Evolutionary conservation across 495 filamentous ascomycete species (phyloP), one percentile per base, ranked within the genome.

Genomic region (Bryoglossum gracile): DNA sequence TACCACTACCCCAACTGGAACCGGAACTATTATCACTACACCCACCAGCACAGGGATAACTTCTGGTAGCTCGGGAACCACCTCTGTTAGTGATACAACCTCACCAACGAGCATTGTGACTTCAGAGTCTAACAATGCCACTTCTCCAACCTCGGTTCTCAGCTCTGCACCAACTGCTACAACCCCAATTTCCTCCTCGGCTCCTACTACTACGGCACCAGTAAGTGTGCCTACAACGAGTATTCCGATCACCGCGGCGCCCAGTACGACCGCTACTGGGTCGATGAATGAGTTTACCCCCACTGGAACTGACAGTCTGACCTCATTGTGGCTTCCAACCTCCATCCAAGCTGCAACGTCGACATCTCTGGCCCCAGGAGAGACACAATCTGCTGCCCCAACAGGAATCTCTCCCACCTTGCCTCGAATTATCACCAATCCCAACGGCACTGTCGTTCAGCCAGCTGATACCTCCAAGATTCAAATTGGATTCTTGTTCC

Each of bases 401-500:
- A 58, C 54, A 3, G 54, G 50, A 18, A 49, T 58, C n/a, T 78
- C 86, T 0, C 73, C 80, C 0, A 61, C 65, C 23, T 70, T 94
- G 34, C 89, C 91, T 8, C 78, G 76, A 50, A 76, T 86, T 22
- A 92, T 97, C 51, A 73, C 78, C 17, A 45, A 48, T 30, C 89
- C 90, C 8, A 58, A 55, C 26, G 62, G 55, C 3, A 61, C 64
- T 18, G 48, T 56, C 8, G 43, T 51, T 6, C 10, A 32, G 10
- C 87, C 90, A 1, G 60, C 67, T 2, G 84, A 85, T 56, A 78
- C 76, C 1, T 63, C 50, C n/a, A 72, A 73, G 16, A 81, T 95
- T 52, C 88, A 95, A 58, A 72, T 98, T 48, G 94, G 87, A 10
- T 95, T 96, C 73, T 68, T 77, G 21, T 81, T 80, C 57, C 69